These are phyloP conservation scores for Toxicodendron radicans DNA, from an alignment of 345 rosid genomes.

Conservation along the genomic window DNA sequence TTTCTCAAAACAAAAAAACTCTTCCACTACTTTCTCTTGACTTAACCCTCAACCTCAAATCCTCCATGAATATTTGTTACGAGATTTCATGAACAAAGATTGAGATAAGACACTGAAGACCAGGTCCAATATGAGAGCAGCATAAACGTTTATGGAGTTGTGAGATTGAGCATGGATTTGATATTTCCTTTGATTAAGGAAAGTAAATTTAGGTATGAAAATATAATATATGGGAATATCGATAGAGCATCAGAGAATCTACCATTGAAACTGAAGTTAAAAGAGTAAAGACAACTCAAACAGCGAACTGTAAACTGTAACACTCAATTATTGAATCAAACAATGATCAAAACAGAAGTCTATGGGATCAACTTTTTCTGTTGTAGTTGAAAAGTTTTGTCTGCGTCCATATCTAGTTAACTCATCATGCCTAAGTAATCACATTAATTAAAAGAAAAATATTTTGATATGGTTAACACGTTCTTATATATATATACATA, in stretches of 20 bases:
- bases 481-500: too few species aligned
- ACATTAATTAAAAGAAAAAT: too few species aligned
- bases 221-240: too few species aligned
- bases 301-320: background rate
- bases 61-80: too few species aligned
- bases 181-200: background rate
- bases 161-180: background rate
- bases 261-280: background rate
- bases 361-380: background rate
- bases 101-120: background rate
- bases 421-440: too few species aligned
- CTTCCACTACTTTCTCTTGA: background rate
- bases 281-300: too few species aligned
- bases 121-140: background rate
- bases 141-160: background rate
- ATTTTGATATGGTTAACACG: too few species aligned
- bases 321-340: background rate
- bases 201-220: background rate
- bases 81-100: background rate
- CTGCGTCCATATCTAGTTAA: too few species aligned
- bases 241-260: background rate
- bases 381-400: too few species aligned
- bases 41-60: background rate
- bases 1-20: too few species aligned
- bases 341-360: background rate